Conservation (phyloP, 23 red algal genomes). For the Gracilariopsis chorda region DNA sequence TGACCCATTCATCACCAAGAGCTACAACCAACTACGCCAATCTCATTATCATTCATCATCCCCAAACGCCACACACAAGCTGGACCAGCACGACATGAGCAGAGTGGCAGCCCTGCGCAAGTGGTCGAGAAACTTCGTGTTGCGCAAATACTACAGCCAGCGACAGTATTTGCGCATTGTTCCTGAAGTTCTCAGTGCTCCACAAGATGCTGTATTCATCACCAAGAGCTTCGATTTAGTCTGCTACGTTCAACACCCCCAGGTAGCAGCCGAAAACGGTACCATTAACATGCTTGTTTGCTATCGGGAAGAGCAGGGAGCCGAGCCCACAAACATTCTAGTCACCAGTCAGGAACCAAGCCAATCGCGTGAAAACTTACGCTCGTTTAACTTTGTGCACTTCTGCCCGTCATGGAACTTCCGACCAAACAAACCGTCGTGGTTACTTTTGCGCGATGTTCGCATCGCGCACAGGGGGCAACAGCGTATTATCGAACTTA, state of each 20-base stretch:
- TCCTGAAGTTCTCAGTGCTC: constrained; percentile 1
- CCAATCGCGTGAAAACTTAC: not conserved
- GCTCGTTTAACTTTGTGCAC: not conserved
- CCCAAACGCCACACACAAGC: not conserved
- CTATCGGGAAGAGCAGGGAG: not conserved
- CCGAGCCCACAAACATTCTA: not conserved
- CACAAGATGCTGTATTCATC: not conserved
- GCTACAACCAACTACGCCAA: not conserved
- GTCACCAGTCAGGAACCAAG: not conserved
- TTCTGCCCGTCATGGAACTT: constrained; percentile 20
- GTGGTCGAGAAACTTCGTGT: not conserved
- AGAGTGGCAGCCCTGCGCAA: not conserved
- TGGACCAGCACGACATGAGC: not conserved
- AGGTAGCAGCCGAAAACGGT: not conserved
- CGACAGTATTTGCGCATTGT: constrained; percentile 22
- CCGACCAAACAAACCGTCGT: not conserved
- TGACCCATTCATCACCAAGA: not conserved
- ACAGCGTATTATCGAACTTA: not conserved
- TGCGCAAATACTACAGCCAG: not conserved
- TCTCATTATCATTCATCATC: not conserved
- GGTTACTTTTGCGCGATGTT: constrained; percentile 32
- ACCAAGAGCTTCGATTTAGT: constrained; percentile 14
- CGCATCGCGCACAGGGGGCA: not conserved
- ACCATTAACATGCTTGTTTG: not conserved
- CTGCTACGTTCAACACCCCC: not conserved